Conservation (phyloP, 169 alveolate species). For the Eimeria necatrix region DNA sequence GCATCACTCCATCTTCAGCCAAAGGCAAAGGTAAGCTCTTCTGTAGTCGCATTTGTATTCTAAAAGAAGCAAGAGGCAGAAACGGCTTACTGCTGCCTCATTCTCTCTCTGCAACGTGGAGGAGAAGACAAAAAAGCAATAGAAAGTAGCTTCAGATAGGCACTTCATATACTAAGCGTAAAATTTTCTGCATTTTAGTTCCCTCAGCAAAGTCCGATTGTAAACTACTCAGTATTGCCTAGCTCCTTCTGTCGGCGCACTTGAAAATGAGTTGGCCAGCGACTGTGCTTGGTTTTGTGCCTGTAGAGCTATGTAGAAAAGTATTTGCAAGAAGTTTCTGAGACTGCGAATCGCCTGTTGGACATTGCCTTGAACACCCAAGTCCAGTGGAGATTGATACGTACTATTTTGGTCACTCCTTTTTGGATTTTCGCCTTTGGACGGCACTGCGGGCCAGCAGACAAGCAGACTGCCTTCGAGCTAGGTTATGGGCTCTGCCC, state of each 20-base stretch:
- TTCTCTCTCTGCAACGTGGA: neutral
- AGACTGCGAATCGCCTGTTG: conserved; percentile 9
- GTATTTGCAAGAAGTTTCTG: conserved; percentile 22
- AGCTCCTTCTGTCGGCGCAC: too few relatives aligned
- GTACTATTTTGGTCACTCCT: conserved; percentile 33
- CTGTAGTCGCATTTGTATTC: neutral
- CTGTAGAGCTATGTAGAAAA: neutral
- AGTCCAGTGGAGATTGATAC: conserved; percentile 32
- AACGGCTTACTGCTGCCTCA: neutral
- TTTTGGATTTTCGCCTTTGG: conserved; percentile 57
- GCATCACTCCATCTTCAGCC: conserved; percentile 38
- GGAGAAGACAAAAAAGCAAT: too few relatives aligned
- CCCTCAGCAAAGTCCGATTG: too few relatives aligned
- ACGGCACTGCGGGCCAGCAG: conserved; percentile 63
- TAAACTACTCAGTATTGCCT: too few relatives aligned
- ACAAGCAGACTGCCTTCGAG: conserved; percentile 25
- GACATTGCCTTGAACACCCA: neutral
- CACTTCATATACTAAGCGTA: too few relatives aligned
- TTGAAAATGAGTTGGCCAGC: neutral
- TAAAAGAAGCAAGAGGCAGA: neutral
- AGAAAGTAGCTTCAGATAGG: too few relatives aligned
- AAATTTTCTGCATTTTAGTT: too few relatives aligned
- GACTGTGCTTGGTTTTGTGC: neutral
- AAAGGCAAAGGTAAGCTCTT: neutral
- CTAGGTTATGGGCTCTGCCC: conserved; percentile 61